Percentiles rank a stretch among this genome's conserved stretches.
Evolutionary conservation across 2,329 filamentous ascomycete species (phyloP).

Genomic region (Aspergillus tubingensis): DNA sequence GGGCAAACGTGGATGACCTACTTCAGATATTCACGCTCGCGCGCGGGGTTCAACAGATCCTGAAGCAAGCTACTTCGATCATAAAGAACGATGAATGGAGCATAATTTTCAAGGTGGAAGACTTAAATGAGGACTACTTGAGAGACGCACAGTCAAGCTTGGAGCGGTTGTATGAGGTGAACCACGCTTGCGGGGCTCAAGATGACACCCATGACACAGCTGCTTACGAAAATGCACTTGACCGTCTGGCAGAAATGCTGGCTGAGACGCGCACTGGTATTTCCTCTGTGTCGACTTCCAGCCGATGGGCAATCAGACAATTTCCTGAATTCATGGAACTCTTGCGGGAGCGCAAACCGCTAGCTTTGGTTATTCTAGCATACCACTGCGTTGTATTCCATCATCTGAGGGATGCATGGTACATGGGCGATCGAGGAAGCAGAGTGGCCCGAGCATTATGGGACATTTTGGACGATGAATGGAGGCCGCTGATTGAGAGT

Average conservation of each 20-base stretch:
- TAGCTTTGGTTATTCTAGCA: conserved; percentile 60
- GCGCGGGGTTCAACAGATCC: conserved; percentile 38
- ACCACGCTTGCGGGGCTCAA: conserved; percentile 24
- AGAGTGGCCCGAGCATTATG: conserved; percentile 66
- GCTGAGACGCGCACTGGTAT: conserved; percentile 36
- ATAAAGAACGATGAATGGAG: conserved; percentile 31
- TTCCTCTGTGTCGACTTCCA: conserved; percentile 55
- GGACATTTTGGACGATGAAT: conserved; percentile 32
- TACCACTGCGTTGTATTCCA: conserved; percentile 62
- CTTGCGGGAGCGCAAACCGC: conserved; percentile 39
- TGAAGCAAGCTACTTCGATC: conserved; percentile 27
- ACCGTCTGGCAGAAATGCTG: conserved; percentile 31
- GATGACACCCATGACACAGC: conserved; percentile 27
- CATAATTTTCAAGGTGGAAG: conserved; percentile 30
- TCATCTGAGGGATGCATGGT: conserved; percentile 63
- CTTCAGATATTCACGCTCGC: conserved; percentile 36
- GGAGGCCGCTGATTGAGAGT: conserved; percentile 33
- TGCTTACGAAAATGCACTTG: conserved; percentile 28
- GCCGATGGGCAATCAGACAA: conserved; percentile 42
- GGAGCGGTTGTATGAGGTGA: conserved; percentile 29
- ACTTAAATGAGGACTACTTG: conserved; percentile 23
- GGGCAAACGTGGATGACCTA: conserved; percentile 35
- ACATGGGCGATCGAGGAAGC: conserved; percentile 66
- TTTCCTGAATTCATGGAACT: conserved; percentile 38
- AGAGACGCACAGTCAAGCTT: conserved; percentile 24